Evolutionary conservation across 2,329 filamentous ascomycete species (phyloP).

Genomic region (Cadophora sp.): DNA sequence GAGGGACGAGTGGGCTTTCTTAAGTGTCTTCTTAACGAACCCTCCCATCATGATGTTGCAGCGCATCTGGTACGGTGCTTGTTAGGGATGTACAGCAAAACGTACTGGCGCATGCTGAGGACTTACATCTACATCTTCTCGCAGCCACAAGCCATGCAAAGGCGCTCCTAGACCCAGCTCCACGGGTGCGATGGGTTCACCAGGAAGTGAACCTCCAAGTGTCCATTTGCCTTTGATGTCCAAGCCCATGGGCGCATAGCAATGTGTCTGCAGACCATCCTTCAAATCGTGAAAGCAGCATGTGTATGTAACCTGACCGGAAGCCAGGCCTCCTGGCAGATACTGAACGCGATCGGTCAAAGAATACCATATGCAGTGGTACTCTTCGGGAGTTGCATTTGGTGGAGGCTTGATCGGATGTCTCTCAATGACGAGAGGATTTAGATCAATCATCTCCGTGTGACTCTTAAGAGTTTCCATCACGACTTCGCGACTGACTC

Average conservation of each 20-base stretch:
- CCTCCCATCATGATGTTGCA: constrained; percentile 78
- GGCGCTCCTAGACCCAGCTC: constrained; percentile 74
- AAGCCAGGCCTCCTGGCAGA: constrained; percentile 67
- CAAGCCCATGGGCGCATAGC: constrained; percentile 81
- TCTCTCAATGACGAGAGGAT: constrained; percentile 80
- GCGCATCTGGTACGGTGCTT: constrained; percentile 55
- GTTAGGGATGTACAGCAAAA: neutral
- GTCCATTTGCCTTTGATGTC: constrained; percentile 82
- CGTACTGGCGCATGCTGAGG: neutral
- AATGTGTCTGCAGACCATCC: constrained; percentile 79
- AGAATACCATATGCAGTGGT: constrained; percentile 76
- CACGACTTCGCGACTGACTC: constrained; percentile 72
- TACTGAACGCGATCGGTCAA: constrained; percentile 80
- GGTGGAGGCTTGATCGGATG: constrained; percentile 71
- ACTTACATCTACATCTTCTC: constrained; percentile 77
- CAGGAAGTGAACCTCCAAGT: constrained; percentile 73
- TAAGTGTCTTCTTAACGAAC: constrained; percentile 85
- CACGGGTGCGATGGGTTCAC: constrained; percentile 68
- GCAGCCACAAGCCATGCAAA: constrained; percentile 73
- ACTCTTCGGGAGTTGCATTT: constrained; percentile 74
- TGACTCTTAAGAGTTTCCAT: constrained; percentile 80
- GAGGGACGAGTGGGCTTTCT: constrained; percentile 74
- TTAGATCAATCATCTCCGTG: constrained; percentile 84
- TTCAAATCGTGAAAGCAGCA: constrained; percentile 80
- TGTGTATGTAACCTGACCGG: constrained; percentile 77